These are phyloP conservation scores for Chimonanthus praecox DNA, from an alignment of 164 flowering plant genomes.

Conservation along the genomic window DNA sequence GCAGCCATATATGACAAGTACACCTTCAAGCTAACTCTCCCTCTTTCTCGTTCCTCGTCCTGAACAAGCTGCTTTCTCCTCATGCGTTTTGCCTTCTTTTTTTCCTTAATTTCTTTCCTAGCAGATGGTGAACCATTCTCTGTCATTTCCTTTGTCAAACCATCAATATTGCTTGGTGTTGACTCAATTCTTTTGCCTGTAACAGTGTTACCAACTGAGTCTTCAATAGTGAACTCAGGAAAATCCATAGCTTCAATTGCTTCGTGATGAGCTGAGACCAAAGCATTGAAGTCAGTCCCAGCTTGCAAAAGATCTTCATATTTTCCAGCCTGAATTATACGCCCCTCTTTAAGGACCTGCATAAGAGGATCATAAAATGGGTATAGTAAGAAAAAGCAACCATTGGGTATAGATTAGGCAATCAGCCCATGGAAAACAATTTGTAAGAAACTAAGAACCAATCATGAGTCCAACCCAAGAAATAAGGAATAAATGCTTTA, in stretches of 20 bases:
- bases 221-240: conserved; percentile 48
- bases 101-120: conserved; percentile 71
- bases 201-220: conserved; percentile 47
- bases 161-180: conserved; percentile 33
- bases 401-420: not conserved
- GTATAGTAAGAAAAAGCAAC: too few relatives aligned
- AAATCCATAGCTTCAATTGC: conserved; percentile 93
- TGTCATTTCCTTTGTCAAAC: conserved; percentile 54
- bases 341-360: conserved; percentile 91
- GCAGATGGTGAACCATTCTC: conserved; percentile 57
- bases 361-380: conserved; percentile 5
- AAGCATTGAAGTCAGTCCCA: conserved; percentile 80
- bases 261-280: conserved; percentile 91
- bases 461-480: too few relatives aligned
- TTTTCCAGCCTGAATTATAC: conserved; percentile 86
- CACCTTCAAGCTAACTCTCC: conserved; percentile 88
- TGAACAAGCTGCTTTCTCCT: conserved; percentile 95
- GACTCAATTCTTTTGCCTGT: conserved; percentile 32
- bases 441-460: too few relatives aligned
- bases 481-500: too few relatives aligned
- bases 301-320: conserved; percentile 91
- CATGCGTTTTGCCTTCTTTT: conserved; percentile 80
- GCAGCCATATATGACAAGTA: conserved; percentile 94
- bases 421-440: not conserved
- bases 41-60: conserved; percentile 95